Evolutionary conservation across 441 rosid species (phyloP).

Genomic region (Adansonia grandidieri): DNA sequence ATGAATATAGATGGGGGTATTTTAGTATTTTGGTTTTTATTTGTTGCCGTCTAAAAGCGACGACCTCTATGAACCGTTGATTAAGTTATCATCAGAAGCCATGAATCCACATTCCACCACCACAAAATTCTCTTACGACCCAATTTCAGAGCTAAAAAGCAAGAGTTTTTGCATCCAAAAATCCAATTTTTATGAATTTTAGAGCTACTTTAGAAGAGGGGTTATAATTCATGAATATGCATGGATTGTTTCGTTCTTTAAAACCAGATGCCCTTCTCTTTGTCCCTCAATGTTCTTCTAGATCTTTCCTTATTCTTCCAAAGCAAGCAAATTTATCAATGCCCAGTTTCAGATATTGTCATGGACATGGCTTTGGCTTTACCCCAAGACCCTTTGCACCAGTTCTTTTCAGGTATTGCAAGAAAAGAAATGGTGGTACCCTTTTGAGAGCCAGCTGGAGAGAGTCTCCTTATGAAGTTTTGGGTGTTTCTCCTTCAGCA

Average conservation of each 20-base stretch:
- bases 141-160: background rate
- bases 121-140: background rate
- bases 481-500: conserved; percentile 82
- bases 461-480: conserved; percentile 85
- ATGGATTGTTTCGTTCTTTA: conserved; percentile 38
- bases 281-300: conserved; percentile 42
- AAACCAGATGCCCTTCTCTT: conserved; percentile 29
- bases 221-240: conserved; percentile 42
- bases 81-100: background rate
- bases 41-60: background rate
- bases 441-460: conserved; percentile 59
- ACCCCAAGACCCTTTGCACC: conserved; percentile 31
- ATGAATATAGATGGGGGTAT: background rate
- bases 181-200: background rate
- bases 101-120: conserved; percentile 15
- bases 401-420: conserved; percentile 30
- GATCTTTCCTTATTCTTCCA: conserved; percentile 39
- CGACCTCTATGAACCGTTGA: background rate
- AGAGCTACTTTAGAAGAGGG: conserved; percentile 16
- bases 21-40: conserved; percentile 16
- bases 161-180: background rate
- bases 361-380: conserved; percentile 30
- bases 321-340: conserved; percentile 36
- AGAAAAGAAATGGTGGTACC: conserved; percentile 34
- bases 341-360: conserved; percentile 45